Evolutionary conservation across 1,139 yeast species (phyloP).

Genomic region (Candida sp.): DNA sequence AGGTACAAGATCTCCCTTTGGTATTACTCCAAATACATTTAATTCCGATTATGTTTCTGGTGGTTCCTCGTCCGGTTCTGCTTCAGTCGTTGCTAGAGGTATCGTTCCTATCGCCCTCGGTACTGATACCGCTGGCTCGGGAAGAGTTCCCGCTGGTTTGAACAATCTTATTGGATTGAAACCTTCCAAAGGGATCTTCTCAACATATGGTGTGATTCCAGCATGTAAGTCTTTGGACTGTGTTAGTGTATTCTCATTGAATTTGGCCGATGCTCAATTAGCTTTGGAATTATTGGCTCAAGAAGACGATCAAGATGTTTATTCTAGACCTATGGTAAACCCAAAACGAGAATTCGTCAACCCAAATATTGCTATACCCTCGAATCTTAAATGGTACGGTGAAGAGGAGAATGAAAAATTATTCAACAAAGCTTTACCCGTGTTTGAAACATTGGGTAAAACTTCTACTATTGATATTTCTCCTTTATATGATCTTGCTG

Average conservation of each 20-base stretch:
- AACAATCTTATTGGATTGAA: conserved; percentile 89
- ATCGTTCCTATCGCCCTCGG: conserved; percentile 86
- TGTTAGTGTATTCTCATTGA: conserved; percentile 79
- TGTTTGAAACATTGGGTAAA: conserved; percentile 51
- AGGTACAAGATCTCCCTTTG: conserved; percentile 93
- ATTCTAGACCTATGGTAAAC: conserved; percentile 72
- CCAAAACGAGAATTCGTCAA: conserved; percentile 57
- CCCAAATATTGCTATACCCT: conserved; percentile 78
- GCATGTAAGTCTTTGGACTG: conserved; percentile 95
- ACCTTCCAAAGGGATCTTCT: conserved; percentile 86
- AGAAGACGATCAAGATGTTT: conserved; percentile 77
- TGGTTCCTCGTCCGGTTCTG: conserved; percentile 96
- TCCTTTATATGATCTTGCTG: conserved; percentile 78
- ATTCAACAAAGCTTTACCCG: conserved; percentile 57
- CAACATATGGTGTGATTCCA: conserved; percentile 91
- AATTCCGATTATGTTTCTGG: conserved; percentile 79
- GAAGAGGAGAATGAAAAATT: conserved; percentile 74
- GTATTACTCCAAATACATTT: conserved; percentile 79
- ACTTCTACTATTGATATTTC: conserved; percentile 65
- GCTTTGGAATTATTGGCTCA: conserved; percentile 68
- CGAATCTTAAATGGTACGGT: conserved; percentile 70
- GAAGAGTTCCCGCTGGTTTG: conserved; percentile 96
- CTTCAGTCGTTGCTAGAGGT: conserved; percentile 85
- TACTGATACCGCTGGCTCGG: conserved; percentile 99
- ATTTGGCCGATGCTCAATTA: conserved; percentile 77